Evolutionary conservation across 805 yeast genomes (phyloP).

Genomic region (Candida oleophila): DNA sequence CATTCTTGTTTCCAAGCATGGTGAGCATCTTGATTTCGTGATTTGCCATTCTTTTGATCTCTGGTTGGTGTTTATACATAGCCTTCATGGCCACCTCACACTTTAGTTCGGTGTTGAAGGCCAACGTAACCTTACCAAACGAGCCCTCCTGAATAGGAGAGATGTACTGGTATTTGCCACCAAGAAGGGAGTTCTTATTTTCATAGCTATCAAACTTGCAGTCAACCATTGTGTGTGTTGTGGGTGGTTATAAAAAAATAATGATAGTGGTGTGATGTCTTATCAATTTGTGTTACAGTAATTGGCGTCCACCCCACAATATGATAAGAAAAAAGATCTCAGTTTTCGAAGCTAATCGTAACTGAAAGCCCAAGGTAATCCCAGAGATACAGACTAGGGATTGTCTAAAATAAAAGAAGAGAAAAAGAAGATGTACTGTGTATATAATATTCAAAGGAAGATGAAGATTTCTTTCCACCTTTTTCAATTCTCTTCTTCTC

Average conservation of each 20-base stretch:
- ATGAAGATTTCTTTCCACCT: not conserved
- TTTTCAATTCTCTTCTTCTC: not conserved
- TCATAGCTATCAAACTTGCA: slow-evolving; percentile 14
- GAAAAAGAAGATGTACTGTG: too few species aligned
- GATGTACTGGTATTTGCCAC: slow-evolving; percentile 42
- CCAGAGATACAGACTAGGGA: not conserved
- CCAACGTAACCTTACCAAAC: slow-evolving; percentile 60
- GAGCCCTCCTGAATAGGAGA: slow-evolving; percentile 55
- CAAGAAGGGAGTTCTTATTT: slow-evolving; percentile 20
- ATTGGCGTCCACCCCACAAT: not conserved
- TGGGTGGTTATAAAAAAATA: too few species aligned
- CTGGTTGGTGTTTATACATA: slow-evolving; percentile 44
- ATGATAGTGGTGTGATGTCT: too few species aligned
- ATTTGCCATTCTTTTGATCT: slow-evolving; percentile 45
- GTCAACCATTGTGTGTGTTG: not conserved
- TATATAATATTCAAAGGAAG: slow-evolving; percentile 2
- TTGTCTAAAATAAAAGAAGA: not conserved
- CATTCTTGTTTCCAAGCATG: slow-evolving; percentile 41
- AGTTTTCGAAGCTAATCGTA: not conserved
- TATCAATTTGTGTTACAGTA: too few species aligned
- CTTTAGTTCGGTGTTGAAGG: slow-evolving; percentile 35
- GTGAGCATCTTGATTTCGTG: slow-evolving; percentile 50
- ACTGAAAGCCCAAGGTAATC: not conserved
- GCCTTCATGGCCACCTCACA: slow-evolving; percentile 53
- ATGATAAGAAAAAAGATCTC: not conserved